These are phyloP conservation scores for Alternaria sp. DNA, from an alignment of 2,329 filamentous ascomycete genomes.

Conservation along the genomic window DNA sequence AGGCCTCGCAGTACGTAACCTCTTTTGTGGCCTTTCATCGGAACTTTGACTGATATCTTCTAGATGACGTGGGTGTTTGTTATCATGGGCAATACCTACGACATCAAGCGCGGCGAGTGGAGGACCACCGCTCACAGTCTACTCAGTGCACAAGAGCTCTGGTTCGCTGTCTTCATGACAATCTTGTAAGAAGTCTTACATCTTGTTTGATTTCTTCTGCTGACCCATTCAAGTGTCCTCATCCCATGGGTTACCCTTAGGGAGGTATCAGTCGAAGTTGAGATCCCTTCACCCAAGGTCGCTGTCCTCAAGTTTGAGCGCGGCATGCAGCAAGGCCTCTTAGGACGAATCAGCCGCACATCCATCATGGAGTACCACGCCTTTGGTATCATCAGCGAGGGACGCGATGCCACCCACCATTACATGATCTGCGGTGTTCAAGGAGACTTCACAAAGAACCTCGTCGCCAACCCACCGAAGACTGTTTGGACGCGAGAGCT, in stretches of 20 bases:
- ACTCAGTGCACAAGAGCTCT: conserved; percentile 46
- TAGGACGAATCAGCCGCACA: conserved; percentile 47
- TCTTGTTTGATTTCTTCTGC: background rate
- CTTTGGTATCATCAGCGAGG: conserved; percentile 50
- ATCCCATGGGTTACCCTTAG: conserved; percentile 49
- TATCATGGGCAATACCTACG: conserved; percentile 45
- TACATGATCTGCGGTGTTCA: conserved; percentile 52
- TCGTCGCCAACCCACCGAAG: conserved; percentile 45
- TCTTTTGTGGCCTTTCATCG: background rate
- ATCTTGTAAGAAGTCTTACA: conserved; percentile 36
- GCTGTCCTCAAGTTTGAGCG: conserved; percentile 46
- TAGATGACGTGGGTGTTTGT: conserved; percentile 50
- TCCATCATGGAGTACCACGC: conserved; percentile 51
- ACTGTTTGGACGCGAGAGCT: conserved; percentile 47
- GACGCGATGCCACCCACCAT: conserved; percentile 39
- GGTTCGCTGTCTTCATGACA: conserved; percentile 50
- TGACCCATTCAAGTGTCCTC: conserved; percentile 34
- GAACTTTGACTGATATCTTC: conserved; percentile 11
- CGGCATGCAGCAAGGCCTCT: conserved; percentile 49
- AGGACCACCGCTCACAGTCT: conserved; percentile 35
- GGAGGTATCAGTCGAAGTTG: conserved; percentile 46
- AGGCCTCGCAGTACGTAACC: conserved; percentile 42
- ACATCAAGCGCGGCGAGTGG: conserved; percentile 47
- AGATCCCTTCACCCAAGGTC: conserved; percentile 49
- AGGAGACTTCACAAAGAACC: conserved; percentile 47